Conservation (phyloP, 2,329 filamentous ascomycete species). For the Fusarium mundagurra region DNA sequence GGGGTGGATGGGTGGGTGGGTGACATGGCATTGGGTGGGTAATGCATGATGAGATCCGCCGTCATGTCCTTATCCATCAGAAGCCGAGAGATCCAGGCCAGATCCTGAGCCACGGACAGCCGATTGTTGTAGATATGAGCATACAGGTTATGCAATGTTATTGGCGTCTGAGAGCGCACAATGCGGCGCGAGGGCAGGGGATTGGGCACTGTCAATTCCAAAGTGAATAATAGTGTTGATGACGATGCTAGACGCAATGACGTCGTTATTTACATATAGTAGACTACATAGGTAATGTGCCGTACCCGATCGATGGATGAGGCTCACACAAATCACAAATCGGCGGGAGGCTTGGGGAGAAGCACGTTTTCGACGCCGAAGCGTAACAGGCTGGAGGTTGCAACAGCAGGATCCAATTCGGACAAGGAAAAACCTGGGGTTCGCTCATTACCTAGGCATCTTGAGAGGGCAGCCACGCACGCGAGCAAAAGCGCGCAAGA, state of each 20-base stretch:
- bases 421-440: conserved; percentile 26
- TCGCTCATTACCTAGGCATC: neutral
- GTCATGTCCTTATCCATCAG: neutral
- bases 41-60: conserved; percentile 29
- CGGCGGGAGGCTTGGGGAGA: neutral
- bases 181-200: neutral
- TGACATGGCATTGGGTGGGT: conserved; percentile 17
- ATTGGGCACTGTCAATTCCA: neutral
- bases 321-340: neutral
- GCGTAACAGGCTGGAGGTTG: conserved; percentile 11
- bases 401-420: neutral
- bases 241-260: conserved; percentile 12
- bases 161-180: neutral
- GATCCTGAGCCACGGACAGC: conserved; percentile 26
- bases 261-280: conserved; percentile 9
- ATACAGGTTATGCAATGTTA: neutral
- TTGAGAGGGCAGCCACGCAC: conserved; percentile 21
- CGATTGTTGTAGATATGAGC: neutral
- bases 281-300: neutral
- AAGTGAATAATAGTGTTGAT: neutral
- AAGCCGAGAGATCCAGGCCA: conserved; percentile 41
- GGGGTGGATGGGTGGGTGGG: neutral
- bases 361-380: conserved; percentile 17
- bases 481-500: conserved; percentile 7
- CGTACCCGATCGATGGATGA: neutral